These are phyloP conservation scores for Kodamaea hsintzibuensis DNA, from an alignment of 805 yeast species.

Conservation along the genomic window DNA sequence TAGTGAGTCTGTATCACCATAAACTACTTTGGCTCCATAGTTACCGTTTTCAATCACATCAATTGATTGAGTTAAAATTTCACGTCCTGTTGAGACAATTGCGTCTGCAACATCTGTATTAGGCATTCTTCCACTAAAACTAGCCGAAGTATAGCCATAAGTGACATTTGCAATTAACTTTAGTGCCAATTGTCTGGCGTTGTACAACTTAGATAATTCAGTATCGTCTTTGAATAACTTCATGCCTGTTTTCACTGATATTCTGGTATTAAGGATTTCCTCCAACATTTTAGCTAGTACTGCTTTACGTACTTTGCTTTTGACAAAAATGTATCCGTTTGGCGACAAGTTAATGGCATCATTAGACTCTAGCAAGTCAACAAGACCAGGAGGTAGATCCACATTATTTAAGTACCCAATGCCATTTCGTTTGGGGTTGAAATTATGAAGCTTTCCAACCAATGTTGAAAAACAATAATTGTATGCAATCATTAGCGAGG, in stretches of 20 bases:
- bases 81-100: slow-evolving; percentile 88
- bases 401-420: slow-evolving; percentile 55
- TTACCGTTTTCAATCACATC: slow-evolving; percentile 59
- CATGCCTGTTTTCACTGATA: slow-evolving; percentile 78
- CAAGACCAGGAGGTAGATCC: slow-evolving; percentile 53
- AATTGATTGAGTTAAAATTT: slow-evolving; percentile 72
- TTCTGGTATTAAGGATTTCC: slow-evolving; percentile 78
- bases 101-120: slow-evolving; percentile 94
- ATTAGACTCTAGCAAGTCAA: slow-evolving; percentile 53
- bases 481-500: slow-evolving; percentile 88
- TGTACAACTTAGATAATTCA: slow-evolving; percentile 55
- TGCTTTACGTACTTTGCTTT: slow-evolving; percentile 65
- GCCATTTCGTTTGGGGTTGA: slow-evolving; percentile 45
- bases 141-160: slow-evolving; percentile 93
- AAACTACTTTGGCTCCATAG: slow-evolving; percentile 92
- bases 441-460: slow-evolving; percentile 60
- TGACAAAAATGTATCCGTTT: slow-evolving; percentile 80
- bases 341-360: slow-evolving; percentile 67
- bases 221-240: slow-evolving; percentile 46
- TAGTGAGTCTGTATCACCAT: slow-evolving; percentile 95
- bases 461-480: slow-evolving; percentile 83
- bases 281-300: slow-evolving; percentile 78
- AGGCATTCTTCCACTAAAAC: slow-evolving; percentile 97
- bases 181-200: slow-evolving; percentile 81
- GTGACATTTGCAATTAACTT: slow-evolving; percentile 93